Percentiles rank a stretch among this genome's conserved stretches.
phyloP scores from a whole-genome alignment of 192 early-diverging fungal species.

The Geranomyces michiganensis region DNA sequence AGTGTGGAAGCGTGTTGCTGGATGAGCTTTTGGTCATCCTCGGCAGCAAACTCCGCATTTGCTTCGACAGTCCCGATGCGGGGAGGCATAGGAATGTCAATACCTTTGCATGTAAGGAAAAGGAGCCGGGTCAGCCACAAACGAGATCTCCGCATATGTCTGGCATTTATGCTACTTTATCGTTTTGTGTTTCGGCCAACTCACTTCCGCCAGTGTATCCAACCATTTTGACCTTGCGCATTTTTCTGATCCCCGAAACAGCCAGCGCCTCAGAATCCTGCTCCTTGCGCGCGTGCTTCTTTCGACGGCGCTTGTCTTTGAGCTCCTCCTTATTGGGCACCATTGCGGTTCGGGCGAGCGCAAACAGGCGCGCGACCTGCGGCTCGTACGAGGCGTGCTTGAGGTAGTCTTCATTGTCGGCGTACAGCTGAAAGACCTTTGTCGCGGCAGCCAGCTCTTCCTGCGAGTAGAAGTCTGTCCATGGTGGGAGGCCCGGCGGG shows the following conservation, averaged over 20 bases:
- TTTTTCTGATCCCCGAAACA: slow-evolving; percentile 42
- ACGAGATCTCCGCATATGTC: not conserved
- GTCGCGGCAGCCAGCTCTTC: slow-evolving; percentile 41
- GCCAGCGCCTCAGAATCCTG: slow-evolving; percentile 39
- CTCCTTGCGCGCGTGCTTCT: slow-evolving; percentile 31
- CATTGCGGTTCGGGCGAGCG: slow-evolving; percentile 29
- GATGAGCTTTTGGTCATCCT: slow-evolving; percentile 40
- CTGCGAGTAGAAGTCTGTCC: slow-evolving; percentile 35
- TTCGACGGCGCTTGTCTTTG: slow-evolving; percentile 14
- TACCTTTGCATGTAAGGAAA: slow-evolving; percentile 4
- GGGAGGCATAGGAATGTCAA: slow-evolving; percentile 41
- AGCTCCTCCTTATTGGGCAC: slow-evolving; percentile 40
- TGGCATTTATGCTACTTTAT: too few species aligned
- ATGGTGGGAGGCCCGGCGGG: slow-evolving; percentile 26
- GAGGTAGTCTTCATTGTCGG: slow-evolving; percentile 38
- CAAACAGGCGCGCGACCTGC: slow-evolving; percentile 30
- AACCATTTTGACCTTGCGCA: slow-evolving; percentile 51
- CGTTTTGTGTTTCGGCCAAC: not conserved
- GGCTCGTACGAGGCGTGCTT: slow-evolving; percentile 36
- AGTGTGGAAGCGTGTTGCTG: not conserved
- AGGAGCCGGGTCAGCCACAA: not conserved
- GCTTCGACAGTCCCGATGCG: slow-evolving; percentile 35
- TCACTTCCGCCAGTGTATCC: slow-evolving; percentile 43
- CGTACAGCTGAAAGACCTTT: slow-evolving; percentile 44
- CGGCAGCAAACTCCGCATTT: slow-evolving; percentile 36